A percentile compares a stretch with the other conserved stretches of the same genome.
Conservation (phyloP, 192 early-diverging fungal species). For the Entomortierella beljakovae region DNA sequence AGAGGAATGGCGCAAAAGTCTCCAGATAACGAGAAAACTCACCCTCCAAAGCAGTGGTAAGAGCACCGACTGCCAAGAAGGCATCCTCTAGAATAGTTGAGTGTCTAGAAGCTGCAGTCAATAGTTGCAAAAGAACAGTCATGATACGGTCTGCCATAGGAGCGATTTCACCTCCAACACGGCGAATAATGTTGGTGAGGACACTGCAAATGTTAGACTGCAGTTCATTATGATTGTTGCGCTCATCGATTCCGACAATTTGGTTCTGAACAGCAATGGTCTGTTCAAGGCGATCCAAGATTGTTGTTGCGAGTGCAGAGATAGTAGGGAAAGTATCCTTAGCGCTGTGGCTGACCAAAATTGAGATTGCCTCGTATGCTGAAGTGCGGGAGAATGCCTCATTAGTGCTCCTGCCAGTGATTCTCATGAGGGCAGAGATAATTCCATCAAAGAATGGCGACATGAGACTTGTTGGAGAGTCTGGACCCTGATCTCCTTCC, state of each 20-base stretch:
- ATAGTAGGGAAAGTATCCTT: conserved; percentile 84
- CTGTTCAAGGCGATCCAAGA: conserved; percentile 84
- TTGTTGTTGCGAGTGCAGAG: conserved; percentile 76
- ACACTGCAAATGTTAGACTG: conserved; percentile 95
- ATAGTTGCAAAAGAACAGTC: conserved; percentile 84
- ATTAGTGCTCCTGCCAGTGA: conserved; percentile 77
- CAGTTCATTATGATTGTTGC: conserved; percentile 82
- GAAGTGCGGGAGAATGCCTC: conserved; percentile 92
- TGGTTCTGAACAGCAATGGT: conserved; percentile 78
- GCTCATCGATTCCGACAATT: conserved; percentile 87
- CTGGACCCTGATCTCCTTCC: conserved; percentile 64
- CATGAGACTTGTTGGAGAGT: conserved; percentile 74
- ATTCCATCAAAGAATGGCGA: conserved; percentile 90
- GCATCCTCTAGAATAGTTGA: conserved; percentile 92
- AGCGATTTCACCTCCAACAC: conserved; percentile 77
- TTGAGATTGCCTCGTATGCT: conserved; percentile 94
- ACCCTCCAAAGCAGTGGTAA: conserved; percentile 84
- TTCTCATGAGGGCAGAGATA: conserved; percentile 77
- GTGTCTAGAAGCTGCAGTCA: conserved; percentile 75
- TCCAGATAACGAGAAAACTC: conserved; percentile 93
- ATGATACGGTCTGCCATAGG: conserved; percentile 91
- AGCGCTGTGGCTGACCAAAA: conserved; percentile 77
- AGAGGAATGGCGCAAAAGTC: conserved; percentile 85
- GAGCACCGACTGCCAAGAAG: conserved; percentile 90
- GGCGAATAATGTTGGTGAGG: conserved; percentile 87